These are phyloP conservation scores for Monotropa hypopitys DNA, from an alignment of 179 eudicot genomes.

Conservation along the genomic window DNA sequence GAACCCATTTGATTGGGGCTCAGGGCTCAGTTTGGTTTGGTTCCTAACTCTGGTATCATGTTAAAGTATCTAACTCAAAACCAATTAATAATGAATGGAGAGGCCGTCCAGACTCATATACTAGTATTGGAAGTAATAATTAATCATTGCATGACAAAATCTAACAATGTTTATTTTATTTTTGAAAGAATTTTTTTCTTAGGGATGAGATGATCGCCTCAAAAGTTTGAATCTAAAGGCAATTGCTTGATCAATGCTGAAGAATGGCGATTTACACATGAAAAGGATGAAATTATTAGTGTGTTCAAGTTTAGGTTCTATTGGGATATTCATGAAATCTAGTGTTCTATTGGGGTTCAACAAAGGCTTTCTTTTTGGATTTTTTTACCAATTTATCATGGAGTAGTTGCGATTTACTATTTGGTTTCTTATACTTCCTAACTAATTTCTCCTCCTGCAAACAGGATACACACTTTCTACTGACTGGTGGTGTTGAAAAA, in stretches of 20 bases:
- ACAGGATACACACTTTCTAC: constrained; percentile 58
- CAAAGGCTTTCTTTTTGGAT: background rate
- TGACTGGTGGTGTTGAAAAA: constrained; percentile 93
- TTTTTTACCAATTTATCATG: background rate
- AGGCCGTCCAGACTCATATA: too few relatives aligned
- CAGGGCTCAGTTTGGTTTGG: too few relatives aligned
- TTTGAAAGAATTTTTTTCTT: background rate
- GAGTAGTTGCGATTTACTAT: background rate
- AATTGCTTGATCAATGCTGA: background rate
- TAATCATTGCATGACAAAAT: too few relatives aligned
- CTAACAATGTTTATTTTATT: background rate
- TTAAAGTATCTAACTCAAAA: too few relatives aligned
- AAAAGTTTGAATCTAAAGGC: background rate
- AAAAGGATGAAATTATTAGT: background rate
- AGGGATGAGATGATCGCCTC: background rate
- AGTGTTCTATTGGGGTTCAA: background rate
- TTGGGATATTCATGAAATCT: background rate
- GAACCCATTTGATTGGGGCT: too few relatives aligned
- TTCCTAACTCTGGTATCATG: too few relatives aligned
- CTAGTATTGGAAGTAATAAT: too few relatives aligned
- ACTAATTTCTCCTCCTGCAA: constrained; percentile 3
- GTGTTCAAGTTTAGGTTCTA: background rate
- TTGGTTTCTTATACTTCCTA: too few relatives aligned
- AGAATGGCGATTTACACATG: background rate
- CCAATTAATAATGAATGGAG: too few relatives aligned